Percentiles rank a stretch among this genome's conserved stretches.
Conservation (phyloP, 202 grass and related monocot genomes). For the Hordeum pubiflorum region DNA sequence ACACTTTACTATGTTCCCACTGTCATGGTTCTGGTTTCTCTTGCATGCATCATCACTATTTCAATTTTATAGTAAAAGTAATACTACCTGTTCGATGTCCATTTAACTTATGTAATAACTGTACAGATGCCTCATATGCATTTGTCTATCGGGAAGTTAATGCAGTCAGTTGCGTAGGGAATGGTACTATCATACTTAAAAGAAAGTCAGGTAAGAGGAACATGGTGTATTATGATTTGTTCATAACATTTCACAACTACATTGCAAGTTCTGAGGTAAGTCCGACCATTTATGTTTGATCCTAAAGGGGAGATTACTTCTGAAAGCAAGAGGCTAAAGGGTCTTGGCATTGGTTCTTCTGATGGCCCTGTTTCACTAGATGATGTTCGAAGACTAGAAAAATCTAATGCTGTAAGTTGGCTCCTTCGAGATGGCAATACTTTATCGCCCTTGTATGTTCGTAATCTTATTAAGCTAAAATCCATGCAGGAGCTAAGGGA, state of each 20-base stretch:
- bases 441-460: slow-evolving; percentile 16
- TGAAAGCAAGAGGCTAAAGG: slow-evolving; percentile 87
- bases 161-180: slow-evolving; percentile 23
- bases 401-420: slow-evolving; percentile 72
- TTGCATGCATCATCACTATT: background rate
- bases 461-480: slow-evolving; percentile 23
- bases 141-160: slow-evolving; percentile 88
- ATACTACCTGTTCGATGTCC: background rate
- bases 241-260: background rate
- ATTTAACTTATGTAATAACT: slow-evolving; percentile 17
- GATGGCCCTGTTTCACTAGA: slow-evolving; percentile 90
- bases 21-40: background rate
- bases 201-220: slow-evolving; percentile 68
- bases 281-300: slow-evolving; percentile 12
- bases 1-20: background rate
- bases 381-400: slow-evolving; percentile 83
- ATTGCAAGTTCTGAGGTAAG: slow-evolving; percentile 17
- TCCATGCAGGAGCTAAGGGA: slow-evolving; percentile 86
- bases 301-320: slow-evolving; percentile 42
- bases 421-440: slow-evolving; percentile 14
- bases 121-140: slow-evolving; percentile 72
- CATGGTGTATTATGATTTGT: slow-evolving; percentile 14
- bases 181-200: slow-evolving; percentile 46
- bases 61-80: background rate
- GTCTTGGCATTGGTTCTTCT: slow-evolving; percentile 88